These are phyloP conservation scores for Penicillium sp. DNA, from an alignment of 2,329 filamentous ascomycete genomes.

Conservation along the genomic window DNA sequence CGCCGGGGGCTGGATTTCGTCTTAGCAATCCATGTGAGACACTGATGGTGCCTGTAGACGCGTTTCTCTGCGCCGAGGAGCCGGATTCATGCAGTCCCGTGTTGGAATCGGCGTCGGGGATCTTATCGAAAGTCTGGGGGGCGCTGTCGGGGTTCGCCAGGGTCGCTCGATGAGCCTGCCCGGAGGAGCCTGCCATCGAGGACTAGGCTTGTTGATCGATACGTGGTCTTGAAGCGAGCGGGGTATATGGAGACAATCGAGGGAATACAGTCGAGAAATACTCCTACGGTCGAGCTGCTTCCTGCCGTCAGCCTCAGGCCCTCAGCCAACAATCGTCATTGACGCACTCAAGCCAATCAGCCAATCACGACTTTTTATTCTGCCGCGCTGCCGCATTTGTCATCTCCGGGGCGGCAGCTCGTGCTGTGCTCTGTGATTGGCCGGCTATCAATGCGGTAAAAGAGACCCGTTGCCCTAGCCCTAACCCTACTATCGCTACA, in stretches of 20 bases:
- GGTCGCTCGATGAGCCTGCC: not conserved
- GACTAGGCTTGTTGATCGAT: not conserved
- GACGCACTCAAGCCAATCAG: too few species aligned
- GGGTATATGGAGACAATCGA: not conserved
- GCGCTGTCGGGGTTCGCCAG: not conserved
- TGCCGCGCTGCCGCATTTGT: too few species aligned
- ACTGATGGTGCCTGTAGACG: not conserved
- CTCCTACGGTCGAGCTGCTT: too few species aligned
- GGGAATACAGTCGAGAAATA: not conserved
- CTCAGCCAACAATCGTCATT: too few species aligned
- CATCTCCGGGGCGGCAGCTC: too few species aligned
- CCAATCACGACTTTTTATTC: too few species aligned
- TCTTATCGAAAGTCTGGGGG: slow-evolving; percentile 13
- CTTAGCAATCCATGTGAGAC: slow-evolving; percentile 10
- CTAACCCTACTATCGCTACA: too few species aligned
- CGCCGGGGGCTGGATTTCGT: not conserved
- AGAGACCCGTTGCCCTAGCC: too few species aligned
- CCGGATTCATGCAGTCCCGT: slow-evolving; percentile 5
- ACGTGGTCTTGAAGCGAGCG: not conserved
- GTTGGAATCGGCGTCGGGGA: slow-evolving; percentile 9
- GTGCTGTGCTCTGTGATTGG: too few species aligned
- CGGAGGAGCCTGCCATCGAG: not conserved
- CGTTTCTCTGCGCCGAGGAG: not conserved
- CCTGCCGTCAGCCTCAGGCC: too few species aligned
- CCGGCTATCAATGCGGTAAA: too few species aligned